Conservation (phyloP, 192 early-diverging fungal species). For the Coemansia furcata region DNA sequence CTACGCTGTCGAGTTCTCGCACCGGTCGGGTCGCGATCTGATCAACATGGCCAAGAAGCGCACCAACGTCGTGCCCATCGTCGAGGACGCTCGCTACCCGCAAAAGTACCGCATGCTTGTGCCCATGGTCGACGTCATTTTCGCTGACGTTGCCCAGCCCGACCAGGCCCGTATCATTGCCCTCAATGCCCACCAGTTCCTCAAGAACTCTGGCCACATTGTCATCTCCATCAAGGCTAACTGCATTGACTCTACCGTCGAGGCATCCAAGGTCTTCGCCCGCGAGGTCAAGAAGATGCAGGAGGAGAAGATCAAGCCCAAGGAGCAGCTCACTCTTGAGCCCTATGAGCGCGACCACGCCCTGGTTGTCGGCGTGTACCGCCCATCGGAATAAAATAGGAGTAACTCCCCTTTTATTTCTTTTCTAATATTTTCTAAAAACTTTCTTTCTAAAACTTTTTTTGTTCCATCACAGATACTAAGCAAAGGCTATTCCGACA, state of each 20-base stretch:
- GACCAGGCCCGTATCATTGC: conserved; percentile 99
- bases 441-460: background rate
- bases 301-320: conserved; percentile 83
- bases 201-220: conserved; percentile 96
- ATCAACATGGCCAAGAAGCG: conserved; percentile 99
- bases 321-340: conserved; percentile 96
- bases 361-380: conserved; percentile 89
- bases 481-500: background rate
- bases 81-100: conserved; percentile 99
- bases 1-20: conserved; percentile 99
- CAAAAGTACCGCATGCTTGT: conserved; percentile 99
- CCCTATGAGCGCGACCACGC: conserved; percentile 99
- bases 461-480: background rate
- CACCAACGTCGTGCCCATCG: conserved; percentile 98
- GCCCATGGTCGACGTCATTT: conserved; percentile 97
- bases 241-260: conserved; percentile 99
- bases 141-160: conserved; percentile 99
- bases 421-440: background rate
- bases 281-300: conserved; percentile 93
- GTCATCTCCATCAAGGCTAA: conserved; percentile 99
- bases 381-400: conserved; percentile 35
- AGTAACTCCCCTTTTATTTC: background rate
- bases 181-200: conserved; percentile 95
- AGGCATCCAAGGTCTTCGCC: conserved; percentile 94
- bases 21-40: conserved; percentile 96